A percentile compares a stretch with the other conserved stretches of the same genome.
Conservation (phyloP, 495 filamentous ascomycete species). For the Penicillium turbatum region DNA sequence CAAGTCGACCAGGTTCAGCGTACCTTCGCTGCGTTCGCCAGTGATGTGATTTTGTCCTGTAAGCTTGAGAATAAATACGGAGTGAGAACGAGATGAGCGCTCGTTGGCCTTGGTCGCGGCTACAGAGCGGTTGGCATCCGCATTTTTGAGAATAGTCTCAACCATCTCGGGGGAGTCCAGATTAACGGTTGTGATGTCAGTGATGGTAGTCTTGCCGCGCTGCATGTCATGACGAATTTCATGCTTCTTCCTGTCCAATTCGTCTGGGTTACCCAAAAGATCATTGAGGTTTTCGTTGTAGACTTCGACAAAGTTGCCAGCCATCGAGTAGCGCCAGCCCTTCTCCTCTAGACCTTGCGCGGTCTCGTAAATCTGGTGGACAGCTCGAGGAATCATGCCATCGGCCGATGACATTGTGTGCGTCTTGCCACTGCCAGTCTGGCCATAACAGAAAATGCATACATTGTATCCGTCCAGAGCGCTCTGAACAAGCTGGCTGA, state of each 20-base stretch:
- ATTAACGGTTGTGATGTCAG: slow-evolving; percentile 72
- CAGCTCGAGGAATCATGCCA: slow-evolving; percentile 93
- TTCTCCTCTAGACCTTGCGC: slow-evolving; percentile 78
- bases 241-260: slow-evolving; percentile 79
- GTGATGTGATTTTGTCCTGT: slow-evolving; percentile 77
- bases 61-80: slow-evolving; percentile 92
- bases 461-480: slow-evolving; percentile 98
- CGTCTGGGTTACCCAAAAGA: slow-evolving; percentile 71
- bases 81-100: slow-evolving; percentile 88
- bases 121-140: slow-evolving; percentile 79
- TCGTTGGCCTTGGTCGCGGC: slow-evolving; percentile 96
- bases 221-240: slow-evolving; percentile 86
- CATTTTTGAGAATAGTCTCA: slow-evolving; percentile 69
- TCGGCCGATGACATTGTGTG: slow-evolving; percentile 90
- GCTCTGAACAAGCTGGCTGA: slow-evolving; percentile 93
- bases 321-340: slow-evolving; percentile 92
- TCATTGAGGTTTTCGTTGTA: slow-evolving; percentile 98
- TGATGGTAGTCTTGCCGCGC: slow-evolving; percentile 76
- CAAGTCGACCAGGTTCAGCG: slow-evolving; percentile 92
- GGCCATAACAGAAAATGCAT: slow-evolving; percentile 98
- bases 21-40: slow-evolving; percentile 81
- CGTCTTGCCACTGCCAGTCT: slow-evolving; percentile 96
- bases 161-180: slow-evolving; percentile 78
- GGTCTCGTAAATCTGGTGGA: slow-evolving; percentile 87
- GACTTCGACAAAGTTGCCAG: slow-evolving; percentile 95